These are phyloP conservation scores for Hortaea werneckii DNA, from an alignment of 2,329 filamentous ascomycete genomes.

Conservation along the genomic window DNA sequence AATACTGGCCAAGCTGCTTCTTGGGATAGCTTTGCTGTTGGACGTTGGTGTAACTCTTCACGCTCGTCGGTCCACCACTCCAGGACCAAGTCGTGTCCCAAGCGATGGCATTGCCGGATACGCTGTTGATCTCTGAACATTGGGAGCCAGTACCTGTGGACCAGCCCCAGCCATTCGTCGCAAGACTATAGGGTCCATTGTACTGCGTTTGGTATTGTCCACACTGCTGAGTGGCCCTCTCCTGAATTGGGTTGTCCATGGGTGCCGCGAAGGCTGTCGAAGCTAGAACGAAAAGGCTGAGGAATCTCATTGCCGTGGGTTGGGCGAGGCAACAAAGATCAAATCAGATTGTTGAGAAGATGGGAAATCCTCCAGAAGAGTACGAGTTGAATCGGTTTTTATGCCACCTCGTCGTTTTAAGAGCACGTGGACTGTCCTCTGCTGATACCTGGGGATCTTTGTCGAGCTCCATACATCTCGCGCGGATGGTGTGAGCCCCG, in stretches of 20 bases:
- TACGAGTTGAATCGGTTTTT: too few relatives aligned
- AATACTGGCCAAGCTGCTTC: conserved; percentile 27
- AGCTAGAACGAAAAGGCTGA: too few relatives aligned
- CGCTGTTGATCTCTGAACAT: conserved; percentile 12
- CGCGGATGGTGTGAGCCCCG: too few relatives aligned
- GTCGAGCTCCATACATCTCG: too few relatives aligned
- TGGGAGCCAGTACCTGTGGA: conserved; percentile 8
- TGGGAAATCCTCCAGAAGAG: too few relatives aligned
- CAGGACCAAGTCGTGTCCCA: conserved; percentile 15
- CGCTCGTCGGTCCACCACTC: conserved; percentile 17
- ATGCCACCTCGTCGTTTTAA: too few relatives aligned
- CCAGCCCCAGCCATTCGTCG: conserved; percentile 14
- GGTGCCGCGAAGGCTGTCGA: too few relatives aligned
- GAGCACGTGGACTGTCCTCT: too few relatives aligned
- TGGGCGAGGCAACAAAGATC: too few relatives aligned
- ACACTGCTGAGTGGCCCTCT: conserved; percentile 2
- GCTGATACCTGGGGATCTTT: too few relatives aligned
- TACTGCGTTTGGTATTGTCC: conserved; percentile 3
- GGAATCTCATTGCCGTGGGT: too few relatives aligned
- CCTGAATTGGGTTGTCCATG: neutral
- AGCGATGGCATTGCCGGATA: conserved; percentile 8
- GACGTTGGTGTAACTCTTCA: conserved; percentile 35
- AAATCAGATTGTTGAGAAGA: too few relatives aligned
- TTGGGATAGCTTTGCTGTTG: conserved; percentile 23
- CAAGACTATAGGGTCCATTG: conserved; percentile 9